These are phyloP conservation scores for Amanita phalloides DNA, from an alignment of 768 basidiomycete species.

Conservation along the genomic window DNA sequence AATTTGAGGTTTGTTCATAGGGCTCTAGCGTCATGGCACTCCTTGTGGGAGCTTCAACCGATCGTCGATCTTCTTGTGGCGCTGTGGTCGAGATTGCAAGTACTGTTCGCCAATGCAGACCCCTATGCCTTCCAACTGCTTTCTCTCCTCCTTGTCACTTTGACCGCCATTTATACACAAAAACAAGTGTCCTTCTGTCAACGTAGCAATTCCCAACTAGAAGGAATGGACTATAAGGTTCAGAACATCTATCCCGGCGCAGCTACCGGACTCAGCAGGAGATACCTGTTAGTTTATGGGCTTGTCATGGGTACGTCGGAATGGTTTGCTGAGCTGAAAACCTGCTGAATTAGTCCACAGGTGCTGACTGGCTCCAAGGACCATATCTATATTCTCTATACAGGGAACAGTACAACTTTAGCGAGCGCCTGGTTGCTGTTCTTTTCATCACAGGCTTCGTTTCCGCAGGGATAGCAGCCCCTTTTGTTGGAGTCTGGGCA, in stretches of 20 bases:
- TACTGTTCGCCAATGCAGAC: neutral
- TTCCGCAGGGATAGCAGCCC: constrained; percentile 58
- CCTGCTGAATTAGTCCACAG: constrained; percentile 20
- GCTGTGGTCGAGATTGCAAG: neutral
- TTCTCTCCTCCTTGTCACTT: constrained; percentile 22
- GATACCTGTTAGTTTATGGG: constrained; percentile 58
- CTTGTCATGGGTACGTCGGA: constrained; percentile 56
- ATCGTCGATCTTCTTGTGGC: neutral
- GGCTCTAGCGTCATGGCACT: neutral
- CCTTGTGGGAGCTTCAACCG: neutral
- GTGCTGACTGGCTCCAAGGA: constrained; percentile 73
- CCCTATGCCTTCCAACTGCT: constrained; percentile 34
- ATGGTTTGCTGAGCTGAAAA: neutral
- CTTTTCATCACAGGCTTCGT: constrained; percentile 74
- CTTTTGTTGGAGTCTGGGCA: constrained; percentile 68
- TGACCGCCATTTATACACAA: constrained; percentile 20
- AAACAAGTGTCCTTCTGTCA: constrained; percentile 16
- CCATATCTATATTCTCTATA: constrained; percentile 74
- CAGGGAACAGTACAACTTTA: constrained; percentile 52
- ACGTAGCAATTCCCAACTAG: neutral
- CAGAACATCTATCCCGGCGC: neutral
- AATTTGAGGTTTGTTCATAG: no score
- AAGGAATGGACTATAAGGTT: neutral
- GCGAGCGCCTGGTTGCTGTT: constrained; percentile 54
- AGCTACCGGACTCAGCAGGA: constrained; percentile 13